Conservation (phyloP, 768 basidiomycete genomes). For the Cystobasidium ongulense region DNA sequence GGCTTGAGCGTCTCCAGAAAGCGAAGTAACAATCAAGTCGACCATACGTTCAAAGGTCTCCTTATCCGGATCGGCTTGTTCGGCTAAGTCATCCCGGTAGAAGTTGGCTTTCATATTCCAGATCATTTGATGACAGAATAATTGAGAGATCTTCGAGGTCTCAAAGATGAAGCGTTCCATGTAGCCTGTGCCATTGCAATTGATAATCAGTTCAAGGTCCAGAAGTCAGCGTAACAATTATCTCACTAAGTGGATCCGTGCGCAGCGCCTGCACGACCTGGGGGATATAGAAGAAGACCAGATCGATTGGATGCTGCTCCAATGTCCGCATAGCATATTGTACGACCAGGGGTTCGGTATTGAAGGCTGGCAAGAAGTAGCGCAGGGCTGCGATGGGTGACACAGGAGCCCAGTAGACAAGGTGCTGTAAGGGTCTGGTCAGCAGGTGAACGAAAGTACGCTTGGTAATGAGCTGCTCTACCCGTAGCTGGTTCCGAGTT, state of each 20-base stretch:
- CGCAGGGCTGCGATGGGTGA: slow-evolving; percentile 61
- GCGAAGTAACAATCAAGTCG: slow-evolving; percentile 63
- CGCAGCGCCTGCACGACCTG: slow-evolving; percentile 95
- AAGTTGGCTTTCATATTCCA: slow-evolving; percentile 99
- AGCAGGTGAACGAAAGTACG: background rate
- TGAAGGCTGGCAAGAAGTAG: slow-evolving; percentile 66
- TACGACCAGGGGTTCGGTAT: slow-evolving; percentile 71
- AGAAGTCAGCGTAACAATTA: background rate
- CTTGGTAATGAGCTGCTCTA: slow-evolving; percentile 44
- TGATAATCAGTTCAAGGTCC: background rate
- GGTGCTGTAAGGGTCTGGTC: slow-evolving; percentile 52
- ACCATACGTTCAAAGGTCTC: slow-evolving; percentile 85
- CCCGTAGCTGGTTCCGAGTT: slow-evolving; percentile 66
- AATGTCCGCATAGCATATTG: slow-evolving; percentile 96
- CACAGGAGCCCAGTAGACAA: slow-evolving; percentile 75
- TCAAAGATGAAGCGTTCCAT: slow-evolving; percentile 92
- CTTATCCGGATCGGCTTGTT: slow-evolving; percentile 93
- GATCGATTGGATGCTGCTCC: slow-evolving; percentile 83
- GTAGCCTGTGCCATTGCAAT: slow-evolving; percentile 56
- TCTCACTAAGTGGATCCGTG: slow-evolving; percentile 72
- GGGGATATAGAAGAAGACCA: slow-evolving; percentile 98
- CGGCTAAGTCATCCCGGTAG: slow-evolving; percentile 80
- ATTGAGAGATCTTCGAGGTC: slow-evolving; percentile 89
- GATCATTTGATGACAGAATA: slow-evolving; percentile 98
- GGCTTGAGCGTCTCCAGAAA: slow-evolving; percentile 75